These are phyloP conservation scores for Fusarium nematophilum DNA, from an alignment of 2,329 filamentous ascomycete species.

Conservation along the genomic window DNA sequence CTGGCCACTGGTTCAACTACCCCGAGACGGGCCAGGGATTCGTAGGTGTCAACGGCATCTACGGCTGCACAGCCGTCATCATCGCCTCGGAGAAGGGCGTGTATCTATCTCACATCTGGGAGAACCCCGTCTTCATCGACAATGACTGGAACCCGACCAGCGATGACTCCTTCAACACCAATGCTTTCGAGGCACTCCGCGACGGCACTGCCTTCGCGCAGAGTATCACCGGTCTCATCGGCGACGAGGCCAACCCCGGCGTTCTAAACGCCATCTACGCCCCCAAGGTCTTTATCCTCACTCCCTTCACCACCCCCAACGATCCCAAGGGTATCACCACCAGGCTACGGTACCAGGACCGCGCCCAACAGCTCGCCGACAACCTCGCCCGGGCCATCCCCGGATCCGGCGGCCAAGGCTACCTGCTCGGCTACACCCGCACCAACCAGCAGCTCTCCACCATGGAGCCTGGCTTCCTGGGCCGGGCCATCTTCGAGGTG, in stretches of 20 bases:
- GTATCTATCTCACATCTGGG: slow-evolving; percentile 40
- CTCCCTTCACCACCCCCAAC: slow-evolving; percentile 14
- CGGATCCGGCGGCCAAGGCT: slow-evolving; percentile 8
- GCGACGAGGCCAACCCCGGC: slow-evolving; percentile 12
- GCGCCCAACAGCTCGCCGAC: slow-evolving; percentile 7
- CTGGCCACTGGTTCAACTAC: slow-evolving; percentile 25
- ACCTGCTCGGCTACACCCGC: slow-evolving; percentile 24
- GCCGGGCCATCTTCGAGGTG: slow-evolving; percentile 26
- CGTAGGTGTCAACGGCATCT: slow-evolving; percentile 37
- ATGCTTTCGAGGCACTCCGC: slow-evolving; percentile 19
- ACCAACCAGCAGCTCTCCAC: slow-evolving; percentile 6
- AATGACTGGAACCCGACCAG: not conserved
- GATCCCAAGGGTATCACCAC: slow-evolving; percentile 2
- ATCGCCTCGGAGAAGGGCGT: slow-evolving; percentile 29
- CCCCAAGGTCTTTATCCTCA: slow-evolving; percentile 31
- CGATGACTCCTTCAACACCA: slow-evolving; percentile 11
- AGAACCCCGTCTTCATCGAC: slow-evolving; percentile 31
- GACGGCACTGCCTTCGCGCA: slow-evolving; percentile 9
- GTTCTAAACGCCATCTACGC: slow-evolving; percentile 15
- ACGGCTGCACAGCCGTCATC: slow-evolving; percentile 36
- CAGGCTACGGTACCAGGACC: slow-evolving; percentile 9
- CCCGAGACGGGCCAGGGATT: not conserved
- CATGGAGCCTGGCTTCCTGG: not conserved
- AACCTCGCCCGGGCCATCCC: slow-evolving; percentile 14
- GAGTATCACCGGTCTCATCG: slow-evolving; percentile 16